Conservation (phyloP, 2,329 filamentous ascomycete species). For the Blastomyces gilchristii region DNA sequence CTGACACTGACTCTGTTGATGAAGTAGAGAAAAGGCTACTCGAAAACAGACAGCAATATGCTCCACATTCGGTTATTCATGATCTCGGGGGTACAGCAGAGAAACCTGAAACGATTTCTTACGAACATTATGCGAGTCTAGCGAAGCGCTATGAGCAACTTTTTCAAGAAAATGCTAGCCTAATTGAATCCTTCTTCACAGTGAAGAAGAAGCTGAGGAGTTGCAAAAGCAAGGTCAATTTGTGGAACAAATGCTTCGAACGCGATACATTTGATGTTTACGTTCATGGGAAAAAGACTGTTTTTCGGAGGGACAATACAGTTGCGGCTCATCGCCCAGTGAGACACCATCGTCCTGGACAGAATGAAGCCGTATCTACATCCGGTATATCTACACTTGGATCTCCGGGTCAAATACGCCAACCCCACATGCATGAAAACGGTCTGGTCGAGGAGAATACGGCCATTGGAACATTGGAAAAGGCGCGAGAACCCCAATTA, state of each 20-base stretch:
- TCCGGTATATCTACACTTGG: neutral
- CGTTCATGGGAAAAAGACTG: constrained; percentile 21
- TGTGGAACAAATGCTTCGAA: constrained; percentile 24
- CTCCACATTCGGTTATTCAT: constrained; percentile 6
- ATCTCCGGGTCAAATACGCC: neutral
- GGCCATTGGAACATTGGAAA: neutral
- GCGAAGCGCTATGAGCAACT: constrained; percentile 25
- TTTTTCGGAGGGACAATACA: constrained; percentile 20
- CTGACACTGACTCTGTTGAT: neutral
- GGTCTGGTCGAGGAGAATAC: neutral
- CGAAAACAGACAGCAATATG: constrained; percentile 1
- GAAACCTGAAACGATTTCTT: constrained; percentile 9
- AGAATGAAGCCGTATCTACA: neutral
- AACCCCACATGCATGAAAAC: neutral
- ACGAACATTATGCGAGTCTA: constrained; percentile 17
- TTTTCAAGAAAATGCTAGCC: constrained; percentile 23
- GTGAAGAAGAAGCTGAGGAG: constrained; percentile 25
- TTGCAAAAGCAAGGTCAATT: constrained; percentile 26
- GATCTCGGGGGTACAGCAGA: constrained; percentile 5
- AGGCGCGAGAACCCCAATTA: neutral
- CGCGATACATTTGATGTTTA: constrained; percentile 24
- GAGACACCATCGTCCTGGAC: neutral
- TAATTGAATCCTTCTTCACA: constrained; percentile 21
- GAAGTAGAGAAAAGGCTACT: constrained; percentile 1
- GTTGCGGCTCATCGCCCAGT: neutral